Evolutionary conservation across 495 filamentous ascomycete genomes (phyloP), one percentile per base, ranked within the genome.

Genomic region (Tuber indicum): DNA sequence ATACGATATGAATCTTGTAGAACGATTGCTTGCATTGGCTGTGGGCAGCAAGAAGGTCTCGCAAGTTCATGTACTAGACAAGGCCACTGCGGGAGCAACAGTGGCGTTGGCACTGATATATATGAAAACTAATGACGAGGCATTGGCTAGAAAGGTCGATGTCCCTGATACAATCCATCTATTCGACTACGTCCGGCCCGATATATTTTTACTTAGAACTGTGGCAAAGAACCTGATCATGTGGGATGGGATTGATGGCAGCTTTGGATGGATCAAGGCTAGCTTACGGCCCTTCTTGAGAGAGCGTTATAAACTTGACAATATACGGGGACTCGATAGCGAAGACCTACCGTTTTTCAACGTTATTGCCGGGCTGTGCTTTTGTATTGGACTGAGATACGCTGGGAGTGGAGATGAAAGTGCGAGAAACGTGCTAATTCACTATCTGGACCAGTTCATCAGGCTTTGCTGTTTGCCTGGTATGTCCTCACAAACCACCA

Each of bases 171-270:
- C 94, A 0, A 86, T 91, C 23, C 87, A 94, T 75, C 92, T 97
- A 73, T 97, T 97, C 83, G 96, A 98, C 82, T 97, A 98, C 83
- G 91, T 98, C 39, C 90, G 96, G 21, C 95, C 96, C 1, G 96
- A 99, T 84, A 90, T 97, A 42, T 91, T 98, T 82, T 88, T 99
- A 6, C 86, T 99, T 21, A 91, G 96, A 21, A 97, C 94, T 0
- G 86, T 98, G 70, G 92, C 96, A n/a, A 91, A 91, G 82, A 92
- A 97, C 83, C 81, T 99, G 70, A 98, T 99, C 80, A 90, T 98
- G 86, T 99, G 96, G 96, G 91, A 91, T 76, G 86, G 90, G 72
- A 97, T 98, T 74, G 84, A 88, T 32, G 89, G 92, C 3, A 89
- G 85, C 10, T 86, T 89, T 74, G 85, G 86, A 23, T 99, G 95